Evolutionary conservation across 345 rosid genomes (phyloP), one percentile per base, ranked within the genome.

Genomic region (Eucalyptus lansdowneana): DNA sequence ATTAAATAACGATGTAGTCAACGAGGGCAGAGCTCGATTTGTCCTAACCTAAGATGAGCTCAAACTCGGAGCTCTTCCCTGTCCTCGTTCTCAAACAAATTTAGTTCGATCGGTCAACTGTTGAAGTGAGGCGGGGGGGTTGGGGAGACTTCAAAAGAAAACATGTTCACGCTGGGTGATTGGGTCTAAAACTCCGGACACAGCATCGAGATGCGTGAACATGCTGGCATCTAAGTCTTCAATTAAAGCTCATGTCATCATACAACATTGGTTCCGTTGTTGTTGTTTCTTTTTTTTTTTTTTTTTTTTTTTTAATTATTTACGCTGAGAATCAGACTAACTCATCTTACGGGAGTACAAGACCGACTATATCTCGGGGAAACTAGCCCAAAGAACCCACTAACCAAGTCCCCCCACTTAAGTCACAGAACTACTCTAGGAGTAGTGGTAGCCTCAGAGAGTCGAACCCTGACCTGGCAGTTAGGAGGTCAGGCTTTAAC

Each of bases 341-440:
- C 51, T 50, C 17, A 50, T 1, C 51, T 50, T 50, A 50, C 17
- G 7, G 51, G 17, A 50, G 51, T 3, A 50, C 0, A 14, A 0
- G 5, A 50, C 17, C 17, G 0, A 50, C 6, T 50, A 50, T 50
- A 50, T 0, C 3, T 14, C 1, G 6, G 3, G 3, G 51, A 50
- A 5, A 50, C 3, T 50, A 50, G 1, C 17, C 0, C 3, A n/a
- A 5, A 1, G 1, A 50, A 14, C 17, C 16, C 16, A 14, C 51
- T 5, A 50, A 15, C 50, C 6, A 13, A 0, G 6, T 2, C 50
- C 6, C 50, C 14, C 15, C 15, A 49, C 50, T 49, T 49, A 49
- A 49, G 50, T 49, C 50, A 13, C 50, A 5, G 5, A 13, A 49
- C 2, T 13, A 1, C 50, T 49, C 50, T 1, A 0, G 16, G 7